A percentile compares a stretch with the other conserved stretches of the same genome.
Evolutionary conservation across 2,329 filamentous ascomycete genomes (phyloP).

Genomic region (Nakataea oryzae): DNA sequence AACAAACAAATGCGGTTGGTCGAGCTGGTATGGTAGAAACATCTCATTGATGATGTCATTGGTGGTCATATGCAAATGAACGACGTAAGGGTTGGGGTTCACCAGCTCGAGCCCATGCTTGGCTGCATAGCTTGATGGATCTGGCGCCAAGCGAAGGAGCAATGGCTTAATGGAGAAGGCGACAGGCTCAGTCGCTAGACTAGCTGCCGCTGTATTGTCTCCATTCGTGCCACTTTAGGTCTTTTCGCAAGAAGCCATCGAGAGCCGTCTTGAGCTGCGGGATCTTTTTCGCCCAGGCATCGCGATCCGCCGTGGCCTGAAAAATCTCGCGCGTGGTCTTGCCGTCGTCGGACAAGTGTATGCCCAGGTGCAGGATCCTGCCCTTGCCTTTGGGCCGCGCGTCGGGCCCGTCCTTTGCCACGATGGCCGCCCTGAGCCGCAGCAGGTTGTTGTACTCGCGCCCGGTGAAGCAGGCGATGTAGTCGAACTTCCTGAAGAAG

Average conservation of each 20-base stretch:
- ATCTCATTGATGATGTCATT: background rate
- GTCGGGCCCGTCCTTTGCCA: background rate
- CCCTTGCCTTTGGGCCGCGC: slow-evolving; percentile 10
- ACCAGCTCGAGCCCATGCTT: background rate
- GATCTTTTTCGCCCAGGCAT: background rate
- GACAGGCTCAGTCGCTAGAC: background rate
- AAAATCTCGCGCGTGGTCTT: background rate
- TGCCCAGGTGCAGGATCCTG: slow-evolving; percentile 15
- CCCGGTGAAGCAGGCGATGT: background rate
- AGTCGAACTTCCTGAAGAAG: background rate
- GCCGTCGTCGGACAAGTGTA: slow-evolving; percentile 7
- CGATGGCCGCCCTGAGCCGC: background rate
- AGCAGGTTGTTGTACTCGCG: background rate
- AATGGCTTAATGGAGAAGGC: background rate
- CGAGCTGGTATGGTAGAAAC: background rate
- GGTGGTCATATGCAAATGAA: background rate
- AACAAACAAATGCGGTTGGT: background rate
- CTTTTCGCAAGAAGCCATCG: background rate
- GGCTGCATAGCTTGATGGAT: background rate
- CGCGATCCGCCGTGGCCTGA: background rate
- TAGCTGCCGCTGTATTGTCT: background rate
- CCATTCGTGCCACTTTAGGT: background rate
- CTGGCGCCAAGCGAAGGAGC: background rate
- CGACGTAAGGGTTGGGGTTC: background rate
- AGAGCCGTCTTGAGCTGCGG: background rate